Evolutionary conservation across 1,284 basidiomycete species (phyloP), one percentile per base, ranked within the genome.

Genomic region (Apiotrichum gracile): DNA sequence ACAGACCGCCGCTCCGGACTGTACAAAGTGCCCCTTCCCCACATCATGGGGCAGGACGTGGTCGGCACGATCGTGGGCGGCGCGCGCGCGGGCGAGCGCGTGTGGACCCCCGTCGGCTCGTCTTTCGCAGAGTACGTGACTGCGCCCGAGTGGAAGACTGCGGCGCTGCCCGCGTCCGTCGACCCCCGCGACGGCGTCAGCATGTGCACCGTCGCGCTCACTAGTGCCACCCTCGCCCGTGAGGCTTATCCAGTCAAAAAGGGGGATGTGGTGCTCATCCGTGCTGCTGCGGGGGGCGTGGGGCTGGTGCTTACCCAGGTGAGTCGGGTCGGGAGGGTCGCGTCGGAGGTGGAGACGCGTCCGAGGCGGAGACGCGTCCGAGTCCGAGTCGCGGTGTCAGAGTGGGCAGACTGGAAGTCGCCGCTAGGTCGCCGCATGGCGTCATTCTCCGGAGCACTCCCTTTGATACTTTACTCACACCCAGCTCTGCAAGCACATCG

Each of bases 261-360:
- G 57, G 79, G 77, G 7, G 78, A 82, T 61, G 78, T 68, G 62
- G 67, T 77, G 8, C 64, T 78, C 41, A 65, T 97, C 16, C 88
- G 94, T 69, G 93, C 94, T 14, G 83, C 94, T 17, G 92, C 94
- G 0, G 94, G 94, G 25, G 82, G 82, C 16, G 75, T 82, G 1
- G 83, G 82, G 1, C 67, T 80, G 0, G 61, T 80, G 14, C 70
- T 82, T 7, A 75, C 73, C 43, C 81, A 82, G 66, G 73, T 78
- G 59, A 60, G 63, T 61, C 9, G 6, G 19, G 13, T 12, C n/a
- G n/a, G n/a, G n/a, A n/a, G n/a, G 25, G 12, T n/a, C 16, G 19
- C 35, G 10, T 42, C 40, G 24, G 25, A 26, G 14, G n/a, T 9
- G 40, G n/a, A n/a, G n/a, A n/a, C n/a, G n/a, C n/a, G n/a, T n/a